Percentiles rank a stretch among this genome's conserved stretches.
phyloP scores from a whole-genome alignment of 2,329 filamentous ascomycete genomes.

The Fusarium fracticaudum region DNA sequence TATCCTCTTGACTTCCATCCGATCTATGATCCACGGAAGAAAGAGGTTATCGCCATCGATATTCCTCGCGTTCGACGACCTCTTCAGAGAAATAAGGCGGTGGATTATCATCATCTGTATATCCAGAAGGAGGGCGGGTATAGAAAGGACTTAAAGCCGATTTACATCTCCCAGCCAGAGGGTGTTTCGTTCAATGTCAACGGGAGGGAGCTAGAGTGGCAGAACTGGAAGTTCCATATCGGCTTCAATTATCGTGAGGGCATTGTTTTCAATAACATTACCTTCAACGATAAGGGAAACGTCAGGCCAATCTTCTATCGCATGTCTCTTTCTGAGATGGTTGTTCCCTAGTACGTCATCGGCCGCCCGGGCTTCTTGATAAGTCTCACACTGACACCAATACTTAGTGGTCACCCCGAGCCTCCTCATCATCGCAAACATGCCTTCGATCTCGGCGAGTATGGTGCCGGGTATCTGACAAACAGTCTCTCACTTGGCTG shows the following conservation, averaged over 20 bases:
- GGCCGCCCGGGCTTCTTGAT: accelerated
- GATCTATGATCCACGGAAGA: slow-evolving; percentile 84
- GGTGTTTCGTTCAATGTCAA: slow-evolving; percentile 86
- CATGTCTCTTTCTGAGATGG: slow-evolving; percentile 91
- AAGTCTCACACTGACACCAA: not conserved
- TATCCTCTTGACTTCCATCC: slow-evolving; percentile 95
- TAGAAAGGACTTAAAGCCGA: slow-evolving; percentile 81
- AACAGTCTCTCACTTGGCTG: slow-evolving; percentile 80
- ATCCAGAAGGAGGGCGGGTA: slow-evolving; percentile 80
- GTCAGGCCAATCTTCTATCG: slow-evolving; percentile 86
- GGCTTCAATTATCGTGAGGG: slow-evolving; percentile 96
- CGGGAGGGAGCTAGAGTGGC: slow-evolving; percentile 80
- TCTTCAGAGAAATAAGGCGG: slow-evolving; percentile 71
- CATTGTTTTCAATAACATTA: slow-evolving; percentile 89
- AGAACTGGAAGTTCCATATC: slow-evolving; percentile 92
- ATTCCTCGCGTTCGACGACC: slow-evolving; percentile 81
- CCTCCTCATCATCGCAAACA: slow-evolving; percentile 84
- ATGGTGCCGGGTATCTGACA: slow-evolving; percentile 85
- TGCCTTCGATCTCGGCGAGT: slow-evolving; percentile 83
- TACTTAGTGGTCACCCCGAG: slow-evolving; percentile 72
- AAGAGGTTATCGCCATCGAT: slow-evolving; percentile 83
- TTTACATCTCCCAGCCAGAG: slow-evolving; percentile 87
- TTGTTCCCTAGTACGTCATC: slow-evolving; percentile 73
- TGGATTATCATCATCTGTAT: slow-evolving; percentile 81
- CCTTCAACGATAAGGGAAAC: slow-evolving; percentile 84